Percentiles rank a stretch among this genome's conserved stretches.
Evolutionary conservation across 2,329 filamentous ascomycete genomes (phyloP).

Genomic region (Mycosphaerella sp.): DNA sequence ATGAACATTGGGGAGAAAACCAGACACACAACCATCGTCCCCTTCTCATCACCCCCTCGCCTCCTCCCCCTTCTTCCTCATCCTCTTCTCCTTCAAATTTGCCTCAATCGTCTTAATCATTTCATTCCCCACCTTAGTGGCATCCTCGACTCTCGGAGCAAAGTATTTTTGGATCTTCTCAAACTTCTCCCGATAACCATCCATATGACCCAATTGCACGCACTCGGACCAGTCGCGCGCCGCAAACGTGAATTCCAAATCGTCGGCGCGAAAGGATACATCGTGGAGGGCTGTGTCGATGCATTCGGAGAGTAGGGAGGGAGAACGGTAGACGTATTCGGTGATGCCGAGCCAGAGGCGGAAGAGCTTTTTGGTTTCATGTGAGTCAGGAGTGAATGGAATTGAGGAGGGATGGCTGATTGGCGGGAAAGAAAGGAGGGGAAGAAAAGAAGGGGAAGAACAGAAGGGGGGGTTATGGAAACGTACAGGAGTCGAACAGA

Average conservation of each 20-base stretch:
- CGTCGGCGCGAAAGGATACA: slow-evolving; percentile 86
- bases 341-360: slow-evolving; percentile 95
- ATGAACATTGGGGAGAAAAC: too few species aligned
- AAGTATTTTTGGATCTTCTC: slow-evolving; percentile 88
- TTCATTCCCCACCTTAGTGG: slow-evolving; percentile 79
- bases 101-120: slow-evolving; percentile 96
- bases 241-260: slow-evolving; percentile 96
- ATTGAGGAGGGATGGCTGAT: not conserved
- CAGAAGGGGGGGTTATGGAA: not conserved
- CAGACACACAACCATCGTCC: too few species aligned
- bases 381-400: too few species aligned
- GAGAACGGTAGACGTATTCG: slow-evolving; percentile 86
- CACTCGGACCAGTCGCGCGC: slow-evolving; percentile 94
- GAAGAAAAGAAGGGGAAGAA: not conserved
- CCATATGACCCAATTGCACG: slow-evolving; percentile 84
- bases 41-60: too few species aligned
- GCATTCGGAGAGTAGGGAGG: slow-evolving; percentile 67
- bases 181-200: slow-evolving; percentile 87
- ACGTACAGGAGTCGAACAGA: slow-evolving; percentile 83
- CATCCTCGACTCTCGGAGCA: slow-evolving; percentile 79
- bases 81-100: slow-evolving; percentile 48
- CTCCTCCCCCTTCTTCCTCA: not conserved
- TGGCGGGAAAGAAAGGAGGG: not conserved
- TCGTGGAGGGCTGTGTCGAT: slow-evolving; percentile 83
- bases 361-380: slow-evolving; percentile 56